These are phyloP conservation scores for Pyrenochaeta sp. DNA, from an alignment of 2,329 filamentous ascomycete species.

Conservation along the genomic window DNA sequence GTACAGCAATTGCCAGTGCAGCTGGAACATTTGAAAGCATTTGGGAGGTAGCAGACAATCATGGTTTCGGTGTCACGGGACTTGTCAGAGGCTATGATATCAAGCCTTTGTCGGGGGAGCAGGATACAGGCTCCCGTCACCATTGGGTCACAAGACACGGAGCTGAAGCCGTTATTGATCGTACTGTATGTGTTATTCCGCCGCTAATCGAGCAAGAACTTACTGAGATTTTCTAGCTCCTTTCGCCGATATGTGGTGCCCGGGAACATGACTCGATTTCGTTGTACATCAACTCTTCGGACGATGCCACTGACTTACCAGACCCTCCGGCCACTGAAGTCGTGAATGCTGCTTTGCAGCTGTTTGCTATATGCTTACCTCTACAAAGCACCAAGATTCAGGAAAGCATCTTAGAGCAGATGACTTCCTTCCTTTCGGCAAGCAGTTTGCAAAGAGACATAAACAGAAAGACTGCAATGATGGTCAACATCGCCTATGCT, in stretches of 20 bases:
- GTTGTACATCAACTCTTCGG: conserved; percentile 70
- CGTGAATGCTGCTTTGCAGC: conserved; percentile 89
- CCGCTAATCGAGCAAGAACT: no score
- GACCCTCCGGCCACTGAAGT: conserved; percentile 91
- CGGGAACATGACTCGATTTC: conserved; percentile 88
- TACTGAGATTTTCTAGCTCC: conserved; percentile 40
- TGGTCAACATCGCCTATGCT: conserved; percentile 86
- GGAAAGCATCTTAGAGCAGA: conserved; percentile 93
- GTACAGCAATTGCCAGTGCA: conserved; percentile 88
- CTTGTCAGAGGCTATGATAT: conserved; percentile 80
- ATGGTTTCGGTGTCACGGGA: conserved; percentile 90
- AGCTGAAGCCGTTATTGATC: conserved; percentile 70
- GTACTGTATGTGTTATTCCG: conserved; percentile 41
- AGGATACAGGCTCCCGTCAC: conserved; percentile 49
- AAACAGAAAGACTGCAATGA: conserved; percentile 87
- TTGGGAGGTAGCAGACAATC: conserved; percentile 95
- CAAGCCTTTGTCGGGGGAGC: conserved; percentile 70
- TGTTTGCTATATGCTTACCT: conserved; percentile 91
- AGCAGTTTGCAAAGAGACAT: conserved; percentile 82
- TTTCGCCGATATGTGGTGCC: conserved; percentile 76
- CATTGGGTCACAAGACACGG: conserved; percentile 64
- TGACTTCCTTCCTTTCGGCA: conserved; percentile 86
- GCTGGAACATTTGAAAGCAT: conserved; percentile 90
- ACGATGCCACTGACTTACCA: conserved; percentile 61
- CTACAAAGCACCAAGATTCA: conserved; percentile 90